These are phyloP conservation scores for Neoboletus magnificus DNA, from an alignment of 768 basidiomycete genomes.

Conservation along the genomic window DNA sequence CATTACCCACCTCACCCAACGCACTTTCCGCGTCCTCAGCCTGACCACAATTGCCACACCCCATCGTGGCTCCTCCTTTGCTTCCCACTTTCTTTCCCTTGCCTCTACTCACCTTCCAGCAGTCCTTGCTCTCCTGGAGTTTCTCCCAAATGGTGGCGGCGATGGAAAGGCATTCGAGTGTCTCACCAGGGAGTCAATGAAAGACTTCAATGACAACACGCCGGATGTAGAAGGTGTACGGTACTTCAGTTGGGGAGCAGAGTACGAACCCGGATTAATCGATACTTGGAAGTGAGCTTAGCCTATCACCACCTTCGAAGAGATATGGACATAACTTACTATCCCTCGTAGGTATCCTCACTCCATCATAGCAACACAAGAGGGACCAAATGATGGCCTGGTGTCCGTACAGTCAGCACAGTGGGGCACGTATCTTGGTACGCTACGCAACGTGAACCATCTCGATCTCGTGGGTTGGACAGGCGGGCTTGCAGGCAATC, in stretches of 20 bases:
- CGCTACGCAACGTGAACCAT: constrained; percentile 86
- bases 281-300: constrained; percentile 74
- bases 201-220: constrained; percentile 80
- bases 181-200: constrained; percentile 84
- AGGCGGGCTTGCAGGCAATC: constrained; percentile 27
- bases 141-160: constrained; percentile 89
- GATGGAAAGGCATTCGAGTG: constrained; percentile 93
- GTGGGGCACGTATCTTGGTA: constrained; percentile 98
- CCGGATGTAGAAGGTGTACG: constrained; percentile 74
- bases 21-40: constrained; percentile 77
- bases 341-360: constrained; percentile 54
- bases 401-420: constrained; percentile 84
- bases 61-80: constrained; percentile 91
- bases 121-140: constrained; percentile 69
- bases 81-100: constrained; percentile 83
- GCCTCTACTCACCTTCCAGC: constrained; percentile 65
- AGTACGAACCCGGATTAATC: constrained; percentile 82
- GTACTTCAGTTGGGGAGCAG: constrained; percentile 96
- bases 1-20: constrained; percentile 75
- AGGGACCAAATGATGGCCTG: constrained; percentile 93
- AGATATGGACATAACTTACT: background rate
- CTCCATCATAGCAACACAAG: constrained; percentile 75
- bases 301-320: background rate
- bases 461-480: constrained; percentile 94
- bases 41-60: constrained; percentile 95